Evolutionary conservation across 2,329 filamentous ascomycete species (phyloP), one percentile per base, ranked within the genome.

Genomic region (Aspergillus candidus): DNA sequence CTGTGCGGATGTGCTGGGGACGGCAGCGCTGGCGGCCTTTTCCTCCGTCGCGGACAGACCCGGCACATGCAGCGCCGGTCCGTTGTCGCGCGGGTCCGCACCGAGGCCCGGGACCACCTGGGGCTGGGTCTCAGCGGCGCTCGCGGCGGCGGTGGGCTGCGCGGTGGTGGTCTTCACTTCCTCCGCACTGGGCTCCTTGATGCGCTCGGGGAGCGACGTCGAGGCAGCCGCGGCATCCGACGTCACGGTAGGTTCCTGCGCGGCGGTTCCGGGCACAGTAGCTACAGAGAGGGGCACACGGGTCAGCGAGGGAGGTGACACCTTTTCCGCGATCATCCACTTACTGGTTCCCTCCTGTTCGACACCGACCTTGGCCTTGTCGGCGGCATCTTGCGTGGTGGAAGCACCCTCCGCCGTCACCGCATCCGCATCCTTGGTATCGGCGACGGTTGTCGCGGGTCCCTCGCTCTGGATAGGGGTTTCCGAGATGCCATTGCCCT

Each of bases 41-140:
- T 44, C 46, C 34, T 40, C 33, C 12, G 38, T 33, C 5, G 40
- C 32, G 12, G 44, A 41, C 27, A 55, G 45, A 10, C 49, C 49
- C 4, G 51, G 45, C 12, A 46, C 45, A 27, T 52, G 47, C 31
- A 51, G 34, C 5, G 47, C 46, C 17, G 43, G 38, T 11, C 36
- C 40, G 13, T 50, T 40, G 30, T 51, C 53, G 7, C 42, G 36
- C 12, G 53, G 42, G 18, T 50, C 50, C 15, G 50, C 45, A 40
- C 53, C 53, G 15, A 56, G 50, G 14, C 53, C 53, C 3, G 53
- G 50, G 13, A 56, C 50, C 35, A 54, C 48, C 37, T 53, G 52
- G 27, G 50, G 53, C 44, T 54, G 60, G 8, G 49, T 44, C 15
- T 52, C 55, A 12, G 53, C 41, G 37, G 27, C 48, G 36, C 62